phyloP scores from a whole-genome alignment of 139 green algal species.

The Picochlorum costavermella region DNA sequence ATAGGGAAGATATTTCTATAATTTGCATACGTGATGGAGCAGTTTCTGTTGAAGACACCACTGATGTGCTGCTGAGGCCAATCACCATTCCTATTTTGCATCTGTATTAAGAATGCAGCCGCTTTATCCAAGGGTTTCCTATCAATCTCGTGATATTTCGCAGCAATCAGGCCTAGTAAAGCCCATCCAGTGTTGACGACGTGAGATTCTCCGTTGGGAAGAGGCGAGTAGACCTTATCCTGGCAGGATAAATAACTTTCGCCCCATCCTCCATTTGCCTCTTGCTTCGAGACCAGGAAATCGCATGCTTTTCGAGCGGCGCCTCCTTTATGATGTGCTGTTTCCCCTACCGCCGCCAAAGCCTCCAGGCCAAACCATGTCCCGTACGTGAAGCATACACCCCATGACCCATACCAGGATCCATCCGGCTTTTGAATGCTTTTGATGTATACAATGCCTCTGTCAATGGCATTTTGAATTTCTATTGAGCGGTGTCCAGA shows the following conservation, averaged over 20 bases:
- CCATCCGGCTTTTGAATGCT: constrained; percentile 78
- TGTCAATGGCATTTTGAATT: constrained; percentile 17
- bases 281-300: constrained; percentile 88
- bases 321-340: constrained; percentile 19
- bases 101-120: constrained; percentile 32
- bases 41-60: constrained; percentile 99
- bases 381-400: constrained; percentile 98
- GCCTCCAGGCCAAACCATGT: constrained; percentile 89
- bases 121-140: constrained; percentile 48
- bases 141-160: constrained; percentile 52
- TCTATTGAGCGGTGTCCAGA: constrained; percentile 34
- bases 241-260: constrained; percentile 97
- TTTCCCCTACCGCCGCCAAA: constrained; percentile 62
- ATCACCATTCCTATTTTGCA: constrained; percentile 64
- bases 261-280: constrained; percentile 86
- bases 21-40: constrained; percentile 98
- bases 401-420: constrained; percentile 96
- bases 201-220: constrained; percentile 68
- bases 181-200: constrained; percentile 96
- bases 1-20: constrained; percentile 99
- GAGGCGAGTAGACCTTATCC: constrained; percentile 90
- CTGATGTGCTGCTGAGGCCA: constrained; percentile 98
- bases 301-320: constrained; percentile 42
- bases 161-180: constrained; percentile 77
- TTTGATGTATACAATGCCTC: constrained; percentile 27